Evolutionary conservation across 2,329 filamentous ascomycete genomes (phyloP).

Genomic region (Davidsoniella virescens): DNA sequence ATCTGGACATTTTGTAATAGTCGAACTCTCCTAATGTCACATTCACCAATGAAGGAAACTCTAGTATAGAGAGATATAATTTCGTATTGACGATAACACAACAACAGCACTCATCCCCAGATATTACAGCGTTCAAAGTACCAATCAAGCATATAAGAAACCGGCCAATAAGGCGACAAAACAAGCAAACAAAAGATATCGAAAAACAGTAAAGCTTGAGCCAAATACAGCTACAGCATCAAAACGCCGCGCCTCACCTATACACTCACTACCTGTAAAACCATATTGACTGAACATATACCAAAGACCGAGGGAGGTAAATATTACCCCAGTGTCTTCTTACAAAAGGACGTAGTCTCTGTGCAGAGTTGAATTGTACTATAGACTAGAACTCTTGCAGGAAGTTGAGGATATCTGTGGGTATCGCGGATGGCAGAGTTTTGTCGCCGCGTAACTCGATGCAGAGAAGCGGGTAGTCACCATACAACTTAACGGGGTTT

Average conservation of each 20-base stretch:
- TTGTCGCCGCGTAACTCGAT: slow-evolving; percentile 5
- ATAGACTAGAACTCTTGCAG: slow-evolving; percentile 3
- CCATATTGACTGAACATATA: neutral
- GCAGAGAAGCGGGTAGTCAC: slow-evolving; percentile 10
- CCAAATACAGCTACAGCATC: neutral
- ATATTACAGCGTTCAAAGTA: too few species aligned
- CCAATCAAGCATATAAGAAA: neutral
- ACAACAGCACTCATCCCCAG: neutral
- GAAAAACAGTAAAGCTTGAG: neutral
- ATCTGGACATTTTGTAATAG: too few species aligned
- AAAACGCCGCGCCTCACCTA: neutral
- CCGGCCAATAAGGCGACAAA: neutral
- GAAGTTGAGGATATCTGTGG: slow-evolving; percentile 5
- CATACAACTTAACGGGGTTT: slow-evolving; percentile 6
- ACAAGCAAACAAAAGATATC: slow-evolving; percentile 3
- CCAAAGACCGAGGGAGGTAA: neutral
- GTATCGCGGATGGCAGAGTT: slow-evolving; percentile 2
- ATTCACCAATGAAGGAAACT: too few species aligned
- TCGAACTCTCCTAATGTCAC: too few species aligned
- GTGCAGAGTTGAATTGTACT: neutral
- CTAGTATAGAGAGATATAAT: neutral
- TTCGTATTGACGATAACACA: neutral
- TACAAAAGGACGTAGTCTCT: neutral
- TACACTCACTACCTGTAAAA: neutral
- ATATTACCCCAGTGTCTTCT: neutral